Evolutionary conservation across 2,329 filamentous ascomycete genomes (phyloP), one percentile per base, ranked within the genome.

Genomic region (Geoglossum cookeanum): DNA sequence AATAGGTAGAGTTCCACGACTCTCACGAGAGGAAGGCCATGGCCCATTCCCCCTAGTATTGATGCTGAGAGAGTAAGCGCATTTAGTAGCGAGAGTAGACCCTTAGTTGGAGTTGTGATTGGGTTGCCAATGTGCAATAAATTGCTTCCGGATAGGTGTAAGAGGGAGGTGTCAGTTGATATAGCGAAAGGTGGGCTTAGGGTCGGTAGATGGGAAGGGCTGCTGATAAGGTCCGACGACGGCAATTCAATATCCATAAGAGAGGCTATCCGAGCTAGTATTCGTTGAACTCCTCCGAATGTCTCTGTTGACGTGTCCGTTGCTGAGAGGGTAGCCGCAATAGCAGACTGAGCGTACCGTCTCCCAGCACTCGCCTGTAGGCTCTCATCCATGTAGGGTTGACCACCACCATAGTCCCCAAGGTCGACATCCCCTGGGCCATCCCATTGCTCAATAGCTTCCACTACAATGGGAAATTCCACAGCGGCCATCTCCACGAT

Each of bases 371-470:
- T 75, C 37, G 74, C 71, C 61, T 80, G 77, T 51, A 79, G 74
- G 2, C 78, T 72, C 53, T 85, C 80, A 53, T 77, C 75, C 54
- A 87, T 66, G 70, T 79, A 79, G 53, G 74, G 68, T 1, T 72
- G 72, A 6, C 67, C 67, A 32, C 71, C 69, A 45, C 76, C 75
- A 61, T 76, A 78, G 11, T 77, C 78, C 3, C 81, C 83, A 3
- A 87, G 66, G 61, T 89, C 83, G 52, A 84, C 75, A 64, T 90
- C 85, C 5, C 72, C 72, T 0, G 85, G 84, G 0, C 85, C 86
- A 63, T 83, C 79, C 85, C 85, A 91, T 61, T 85, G 78, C 59
- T 81, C 77, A 37, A 89, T 71, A 6, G 78, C 80, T 54, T 75
- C 74, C 35, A 81, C 73, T n/a, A 79, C 77, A n/a, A 81, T 71